Base-by-base conservation (phyloP, 2,329 filamentous ascomycete genomes). In the Alternaria triticimaculans region DNA sequence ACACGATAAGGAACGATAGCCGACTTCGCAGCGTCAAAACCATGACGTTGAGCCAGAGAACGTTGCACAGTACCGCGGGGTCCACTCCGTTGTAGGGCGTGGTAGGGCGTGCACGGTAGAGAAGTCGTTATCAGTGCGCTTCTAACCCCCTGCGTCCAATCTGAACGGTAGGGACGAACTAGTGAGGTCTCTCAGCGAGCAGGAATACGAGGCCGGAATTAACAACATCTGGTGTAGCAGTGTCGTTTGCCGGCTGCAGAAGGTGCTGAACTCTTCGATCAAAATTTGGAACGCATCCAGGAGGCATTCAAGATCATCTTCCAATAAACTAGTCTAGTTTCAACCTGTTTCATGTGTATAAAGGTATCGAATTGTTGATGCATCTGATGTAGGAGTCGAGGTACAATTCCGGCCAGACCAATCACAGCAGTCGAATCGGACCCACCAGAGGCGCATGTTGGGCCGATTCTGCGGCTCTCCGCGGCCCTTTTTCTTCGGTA, bases 391-490 rank as follows among this genome's bases (percentile, higher is more conserved):
- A n/a, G 33, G 33, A 37, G 33, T 4, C 5, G 37, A 41, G 37
- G 37, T 41, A 41, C n/a, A 18, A 41, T 41, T 41, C 37, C 37
- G 37, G 37, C 37, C 37, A 41, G 37, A 41, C 37, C 37, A 41
- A 41, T 41, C 37, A 41, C n/a, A 41, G 37, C 37, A 41, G n/a
- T 6, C 3, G 0, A 0, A 11, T 18, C 37, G 5, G 37, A 41
- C 37, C 37, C 37, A 46, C 51, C 21, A 18, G 25, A 55, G 21
- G 59, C 54, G 53, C 53, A 37, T 60, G 21, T 33, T 25, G 50
- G 18, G 18, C 28, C 49, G 49, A 55, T 43, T 26, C 37, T 62
- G 56, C 60, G 63, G 63, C 60, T 65, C 62, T 46, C 26, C 14
- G 45, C 63, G 67, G 55, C 21, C 33, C 45, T 59, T 45, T 45